Base-by-base conservation (phyloP, 805 yeast genomes). In the Kazachstania psychrophila region DNA sequence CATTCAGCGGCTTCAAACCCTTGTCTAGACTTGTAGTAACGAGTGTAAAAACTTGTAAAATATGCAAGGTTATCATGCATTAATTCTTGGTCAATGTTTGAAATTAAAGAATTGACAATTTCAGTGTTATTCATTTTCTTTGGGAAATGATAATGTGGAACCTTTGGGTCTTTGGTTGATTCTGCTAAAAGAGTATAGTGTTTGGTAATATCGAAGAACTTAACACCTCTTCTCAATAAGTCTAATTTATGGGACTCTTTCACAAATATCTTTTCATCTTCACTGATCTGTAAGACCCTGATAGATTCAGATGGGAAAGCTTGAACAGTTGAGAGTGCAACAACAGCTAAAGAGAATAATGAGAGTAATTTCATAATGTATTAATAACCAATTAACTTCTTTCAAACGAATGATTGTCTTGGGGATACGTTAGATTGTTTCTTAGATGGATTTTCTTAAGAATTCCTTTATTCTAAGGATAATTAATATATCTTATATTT, bases 1-100 rank as follows among this genome's bases (percentile, higher is more conserved):
- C 94, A 85, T 34, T 68, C 51, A 6, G 94, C 77, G 48, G 86
- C 73, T 42, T 80, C 73, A 12, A 66, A 58, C 0, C 96, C 96
- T n/a, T 70, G 52, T 18, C 73, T 68, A 1, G 84, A 72, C 54
- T 79, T 78, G 62, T 84, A 85, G 56, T 79, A 83, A 39, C 96
- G 70, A 14, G 87, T 78, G 58, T 64, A 73, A 55, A 84, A 85
- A 28, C 81, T 71, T 5, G 88, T 66, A 52, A 85, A 77, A 33
- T 69, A 60, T 15, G 75, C 72, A 57, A 86, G 66, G 47, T 72
- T 73, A 18, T 61, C 59, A 49, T 70, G 62, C 62, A 82, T 68
- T 23, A 59, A 54, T 11, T 58, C 64, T 37, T 60, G 60, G 44
- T 72, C 67, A 39, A 85, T 73, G 3, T 64, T 40, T 6, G 54